These are phyloP conservation scores for Cyphellophora europaea DNA, from an alignment of 2,329 filamentous ascomycete species.

Conservation along the genomic window DNA sequence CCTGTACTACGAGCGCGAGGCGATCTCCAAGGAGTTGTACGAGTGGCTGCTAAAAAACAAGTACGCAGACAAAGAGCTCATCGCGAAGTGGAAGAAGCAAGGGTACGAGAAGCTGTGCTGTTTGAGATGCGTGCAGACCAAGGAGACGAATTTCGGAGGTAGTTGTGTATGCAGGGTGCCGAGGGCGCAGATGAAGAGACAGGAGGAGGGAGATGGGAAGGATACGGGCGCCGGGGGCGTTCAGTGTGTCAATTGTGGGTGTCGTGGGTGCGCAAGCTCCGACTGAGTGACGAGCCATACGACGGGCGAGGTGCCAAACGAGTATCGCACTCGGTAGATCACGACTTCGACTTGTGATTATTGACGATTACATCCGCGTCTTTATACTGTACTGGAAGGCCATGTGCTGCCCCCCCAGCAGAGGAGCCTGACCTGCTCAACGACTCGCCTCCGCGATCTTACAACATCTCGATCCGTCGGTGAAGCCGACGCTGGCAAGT, in stretches of 20 bases:
- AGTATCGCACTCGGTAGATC: too few relatives aligned
- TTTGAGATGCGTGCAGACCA: slow-evolving; percentile 94
- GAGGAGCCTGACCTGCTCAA: too few relatives aligned
- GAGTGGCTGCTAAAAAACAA: slow-evolving; percentile 95
- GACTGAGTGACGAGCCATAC: slow-evolving; percentile 52
- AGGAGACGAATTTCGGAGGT: slow-evolving; percentile 97
- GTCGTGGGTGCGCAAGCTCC: slow-evolving; percentile 77
- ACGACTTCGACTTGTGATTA: too few relatives aligned
- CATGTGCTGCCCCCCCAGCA: too few relatives aligned
- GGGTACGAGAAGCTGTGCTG: slow-evolving; percentile 99
- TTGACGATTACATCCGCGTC: too few relatives aligned
- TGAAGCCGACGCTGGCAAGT: too few relatives aligned
- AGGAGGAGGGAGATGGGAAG: slow-evolving; percentile 24
- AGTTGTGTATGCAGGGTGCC: slow-evolving; percentile 97
- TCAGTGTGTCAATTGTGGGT: slow-evolving; percentile 92
- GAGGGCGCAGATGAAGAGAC: slow-evolving; percentile 77
- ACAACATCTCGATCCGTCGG: too few relatives aligned
- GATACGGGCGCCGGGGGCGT: slow-evolving; percentile 34
- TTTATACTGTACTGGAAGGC: too few relatives aligned
- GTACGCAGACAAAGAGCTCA: slow-evolving; percentile 89
- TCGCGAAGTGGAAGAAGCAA: slow-evolving; percentile 99
- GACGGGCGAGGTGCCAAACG: too few relatives aligned
- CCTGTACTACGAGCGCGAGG: slow-evolving; percentile 95
- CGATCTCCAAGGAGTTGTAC: slow-evolving; percentile 84
- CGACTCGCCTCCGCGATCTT: too few relatives aligned